Conservation (phyloP, 805 yeast species). For the Lipomyces sp. region DNA sequence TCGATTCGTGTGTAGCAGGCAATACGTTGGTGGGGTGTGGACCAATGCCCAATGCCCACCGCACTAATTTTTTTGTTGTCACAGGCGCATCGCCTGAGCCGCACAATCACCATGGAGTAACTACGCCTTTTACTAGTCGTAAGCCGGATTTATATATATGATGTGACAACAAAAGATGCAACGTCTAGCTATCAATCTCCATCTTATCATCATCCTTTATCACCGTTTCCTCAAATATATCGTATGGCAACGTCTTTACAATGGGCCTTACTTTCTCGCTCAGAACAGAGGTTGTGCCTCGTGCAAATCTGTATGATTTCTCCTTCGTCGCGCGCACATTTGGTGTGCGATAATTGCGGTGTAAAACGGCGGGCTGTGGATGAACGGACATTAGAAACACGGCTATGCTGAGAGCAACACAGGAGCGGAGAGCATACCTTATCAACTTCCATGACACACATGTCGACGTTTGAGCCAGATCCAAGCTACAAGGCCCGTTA, state of each 20-base stretch:
- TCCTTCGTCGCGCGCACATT: conserved; percentile 81
- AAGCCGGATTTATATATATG: no score
- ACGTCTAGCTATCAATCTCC: conserved; percentile 20
- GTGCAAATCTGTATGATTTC: conserved; percentile 74
- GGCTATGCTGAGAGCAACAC: no score
- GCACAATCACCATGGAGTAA: no score
- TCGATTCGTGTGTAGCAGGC: background rate
- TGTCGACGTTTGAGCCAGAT: conserved; percentile 96
- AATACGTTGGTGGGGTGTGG: background rate
- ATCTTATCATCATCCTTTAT: conserved; percentile 22
- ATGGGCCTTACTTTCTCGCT: conserved; percentile 62
- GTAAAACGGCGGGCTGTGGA: conserved; percentile 56
- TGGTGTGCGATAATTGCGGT: conserved; percentile 87
- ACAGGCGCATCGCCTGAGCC: no score
- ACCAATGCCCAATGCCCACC: no score
- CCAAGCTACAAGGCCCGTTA: conserved; percentile 56
- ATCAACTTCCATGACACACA: conserved; percentile 94
- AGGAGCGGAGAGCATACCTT: no score
- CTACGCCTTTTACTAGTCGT: no score
- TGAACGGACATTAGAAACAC: no score
- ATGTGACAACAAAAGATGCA: no score
- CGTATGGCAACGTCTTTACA: conserved; percentile 51
- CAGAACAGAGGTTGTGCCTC: conserved; percentile 92
- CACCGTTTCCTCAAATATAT: conserved; percentile 23
- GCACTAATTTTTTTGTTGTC: no score